Evolutionary conservation across 2,329 filamentous ascomycete species (phyloP), one percentile per base, ranked within the genome.

Genomic region (Knufia fluminis): DNA sequence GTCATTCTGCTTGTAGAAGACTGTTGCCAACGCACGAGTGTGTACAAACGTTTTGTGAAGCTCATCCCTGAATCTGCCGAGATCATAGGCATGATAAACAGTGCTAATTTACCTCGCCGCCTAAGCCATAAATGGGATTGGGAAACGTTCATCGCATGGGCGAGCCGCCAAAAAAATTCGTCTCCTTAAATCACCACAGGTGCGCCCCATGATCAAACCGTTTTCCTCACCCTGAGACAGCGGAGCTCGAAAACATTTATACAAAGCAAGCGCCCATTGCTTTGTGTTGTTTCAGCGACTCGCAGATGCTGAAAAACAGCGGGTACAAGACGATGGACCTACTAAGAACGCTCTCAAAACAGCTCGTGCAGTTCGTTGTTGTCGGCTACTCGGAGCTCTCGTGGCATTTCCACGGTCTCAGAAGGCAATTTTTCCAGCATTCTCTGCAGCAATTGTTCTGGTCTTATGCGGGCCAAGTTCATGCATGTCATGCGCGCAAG

Each of bases 21-120:
- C 77, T 75, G 79, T 68, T 85, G 82, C 80, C 82, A 85, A 78
- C 82, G 75, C 71, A 64, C 63, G 61, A 62, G 63, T 66, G 63
- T 28, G 26, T 28, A 28, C 26, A 28, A 28, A 12, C 26, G 6
- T 12, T 28, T 28, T 28, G 26, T 32, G 3, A 20, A 45, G 42
- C 24, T 20, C 26, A 45, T 45, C 26, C 42, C 42, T 45, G 42
- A 45, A 32, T 32, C 19, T 32, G 10, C 42, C 42, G 43, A 46
- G 14, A 35, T 54, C 12, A 22, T 14, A 35, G 17, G 20, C n/a
- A 47, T 14, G 45, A 16, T 3, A 12, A 14, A n/a, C 17, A 38
- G 35, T 22, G 19, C 23, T n/a, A 47, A 46, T 3, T 38, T 14
- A 22, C 19, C 28, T 4, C 19, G n/a, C 23, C 33, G 19, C n/a